Evolutionary conservation across 805 yeast species (phyloP).

Genomic region (Myxozyma neglecta): DNA sequence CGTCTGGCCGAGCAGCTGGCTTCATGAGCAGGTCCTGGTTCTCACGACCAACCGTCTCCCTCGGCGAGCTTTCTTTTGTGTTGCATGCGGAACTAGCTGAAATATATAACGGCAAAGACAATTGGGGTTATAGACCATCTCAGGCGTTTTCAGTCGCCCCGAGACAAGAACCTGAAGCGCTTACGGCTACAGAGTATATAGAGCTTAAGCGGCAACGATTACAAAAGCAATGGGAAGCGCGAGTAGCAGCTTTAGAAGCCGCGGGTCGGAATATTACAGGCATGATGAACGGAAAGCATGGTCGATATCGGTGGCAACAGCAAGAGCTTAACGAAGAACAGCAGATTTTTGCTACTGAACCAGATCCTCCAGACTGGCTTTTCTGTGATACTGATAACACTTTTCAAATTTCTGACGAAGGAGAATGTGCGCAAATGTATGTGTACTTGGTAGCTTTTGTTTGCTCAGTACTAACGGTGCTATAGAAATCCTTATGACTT

Average conservation of each 20-base stretch:
- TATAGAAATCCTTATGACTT: slow-evolving; percentile 23
- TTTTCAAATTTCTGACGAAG: slow-evolving; percentile 23
- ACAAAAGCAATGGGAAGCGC: slow-evolving; percentile 1
- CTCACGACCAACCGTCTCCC: slow-evolving; percentile 16
- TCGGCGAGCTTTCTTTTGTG: slow-evolving; percentile 31
- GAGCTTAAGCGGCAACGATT: slow-evolving; percentile 3
- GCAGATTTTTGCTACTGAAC: slow-evolving; percentile 7
- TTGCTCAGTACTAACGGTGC: not conserved
- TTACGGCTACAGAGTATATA: not conserved
- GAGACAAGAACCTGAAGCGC: slow-evolving; percentile 8
- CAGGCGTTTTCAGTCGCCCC: slow-evolving; percentile 29
- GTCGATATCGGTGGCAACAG: not conserved
- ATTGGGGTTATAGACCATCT: slow-evolving; percentile 32
- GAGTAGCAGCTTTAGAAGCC: not conserved
- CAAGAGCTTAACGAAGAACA: slow-evolving; percentile 17
- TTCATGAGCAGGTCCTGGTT: slow-evolving; percentile 31
- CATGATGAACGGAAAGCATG: not conserved
- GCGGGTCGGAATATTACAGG: not conserved
- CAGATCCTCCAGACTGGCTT: slow-evolving; percentile 27
- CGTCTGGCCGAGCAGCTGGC: slow-evolving; percentile 33
- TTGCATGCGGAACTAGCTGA: slow-evolving; percentile 29
- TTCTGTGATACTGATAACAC: slow-evolving; percentile 24
- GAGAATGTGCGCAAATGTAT: slow-evolving; percentile 29
- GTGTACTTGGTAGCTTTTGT: not conserved
- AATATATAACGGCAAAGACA: slow-evolving; percentile 19